Conservation (phyloP, 179 eudicot species). For the Corrigiola litoralis region DNA sequence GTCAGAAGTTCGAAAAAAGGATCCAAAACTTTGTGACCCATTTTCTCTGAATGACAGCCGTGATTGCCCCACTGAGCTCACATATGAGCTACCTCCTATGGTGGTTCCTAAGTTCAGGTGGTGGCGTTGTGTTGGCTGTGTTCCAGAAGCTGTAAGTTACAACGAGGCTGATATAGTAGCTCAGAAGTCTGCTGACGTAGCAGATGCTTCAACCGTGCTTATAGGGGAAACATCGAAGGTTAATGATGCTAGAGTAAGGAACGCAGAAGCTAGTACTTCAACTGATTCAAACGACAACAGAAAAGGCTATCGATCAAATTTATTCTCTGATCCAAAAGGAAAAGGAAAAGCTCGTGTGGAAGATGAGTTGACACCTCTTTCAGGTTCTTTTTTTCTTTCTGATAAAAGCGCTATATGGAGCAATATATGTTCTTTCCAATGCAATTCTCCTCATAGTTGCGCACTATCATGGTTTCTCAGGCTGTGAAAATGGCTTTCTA, state of each 20-base stretch:
- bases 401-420: not conserved
- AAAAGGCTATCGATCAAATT: not conserved
- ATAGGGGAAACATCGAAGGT: constrained; percentile 16
- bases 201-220: constrained; percentile 2
- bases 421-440: not conserved
- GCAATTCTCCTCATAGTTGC: not conserved
- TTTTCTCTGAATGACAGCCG: constrained; percentile 17
- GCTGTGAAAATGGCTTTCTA: constrained; percentile 18
- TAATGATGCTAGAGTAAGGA: not conserved
- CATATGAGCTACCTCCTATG: constrained; percentile 32
- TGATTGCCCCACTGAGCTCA: constrained; percentile 3
- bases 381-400: constrained; percentile 17
- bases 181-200: constrained; percentile 7
- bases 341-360: constrained; percentile 28
- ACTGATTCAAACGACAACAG: constrained; percentile 18
- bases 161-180: constrained; percentile 1
- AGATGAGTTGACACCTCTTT: constrained; percentile 5
- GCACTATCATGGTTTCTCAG: constrained; percentile 8
- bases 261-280: constrained; percentile 21
- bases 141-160: constrained; percentile 7
- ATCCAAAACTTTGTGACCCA: constrained; percentile 30
- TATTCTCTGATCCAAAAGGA: constrained; percentile 19
- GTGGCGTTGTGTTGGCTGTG: constrained; percentile 27
- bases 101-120: constrained; percentile 23
- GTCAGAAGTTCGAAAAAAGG: constrained; percentile 26